phyloP scores from a whole-genome alignment of 2,329 filamentous ascomycete genomes.

The Salinomyces thailandicus region DNA sequence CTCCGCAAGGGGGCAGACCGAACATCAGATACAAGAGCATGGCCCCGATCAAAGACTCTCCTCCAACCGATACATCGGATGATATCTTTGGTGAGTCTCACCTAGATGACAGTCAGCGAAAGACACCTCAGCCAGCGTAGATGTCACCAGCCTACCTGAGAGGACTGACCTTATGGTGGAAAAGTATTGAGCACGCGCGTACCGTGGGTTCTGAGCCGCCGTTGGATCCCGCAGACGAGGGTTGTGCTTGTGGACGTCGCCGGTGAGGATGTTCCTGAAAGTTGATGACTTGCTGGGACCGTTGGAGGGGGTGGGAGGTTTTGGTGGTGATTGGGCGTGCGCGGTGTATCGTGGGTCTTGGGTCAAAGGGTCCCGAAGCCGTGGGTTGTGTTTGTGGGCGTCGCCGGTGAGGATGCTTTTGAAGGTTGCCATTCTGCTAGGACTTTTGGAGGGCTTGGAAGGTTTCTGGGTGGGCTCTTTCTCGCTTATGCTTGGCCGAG shows the following conservation, averaged over 20 bases:
- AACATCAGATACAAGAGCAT: too few relatives aligned
- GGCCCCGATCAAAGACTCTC: too few relatives aligned
- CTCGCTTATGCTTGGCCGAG: slow-evolving; percentile 2
- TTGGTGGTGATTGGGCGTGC: slow-evolving; percentile 2
- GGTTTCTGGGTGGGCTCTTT: slow-evolving; percentile 1
- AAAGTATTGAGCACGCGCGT: slow-evolving; percentile 5
- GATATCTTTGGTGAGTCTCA: neutral
- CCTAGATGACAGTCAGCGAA: neutral
- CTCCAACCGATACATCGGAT: neutral
- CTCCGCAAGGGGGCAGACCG: too few relatives aligned
- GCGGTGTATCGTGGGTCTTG: neutral
- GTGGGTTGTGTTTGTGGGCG: slow-evolving; percentile 7
- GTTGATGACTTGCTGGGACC: neutral
- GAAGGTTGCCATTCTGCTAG: slow-evolving; percentile 7
- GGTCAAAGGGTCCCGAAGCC: neutral
- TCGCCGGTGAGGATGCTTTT: slow-evolving; percentile 8
- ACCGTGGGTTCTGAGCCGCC: too few relatives aligned
- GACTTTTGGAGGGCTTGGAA: neutral
- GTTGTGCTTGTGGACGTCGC: slow-evolving; percentile 10
- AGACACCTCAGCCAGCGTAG: neutral
- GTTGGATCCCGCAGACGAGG: neutral
- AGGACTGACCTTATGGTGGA: slow-evolving; percentile 8
- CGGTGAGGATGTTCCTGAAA: slow-evolving; percentile 1
- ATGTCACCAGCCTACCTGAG: slow-evolving; percentile 1
- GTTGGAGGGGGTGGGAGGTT: neutral